Evolutionary conservation across 2,329 filamentous ascomycete genomes (phyloP), one percentile per base, ranked within the genome.

Genomic region (Fusarium robinianum): DNA sequence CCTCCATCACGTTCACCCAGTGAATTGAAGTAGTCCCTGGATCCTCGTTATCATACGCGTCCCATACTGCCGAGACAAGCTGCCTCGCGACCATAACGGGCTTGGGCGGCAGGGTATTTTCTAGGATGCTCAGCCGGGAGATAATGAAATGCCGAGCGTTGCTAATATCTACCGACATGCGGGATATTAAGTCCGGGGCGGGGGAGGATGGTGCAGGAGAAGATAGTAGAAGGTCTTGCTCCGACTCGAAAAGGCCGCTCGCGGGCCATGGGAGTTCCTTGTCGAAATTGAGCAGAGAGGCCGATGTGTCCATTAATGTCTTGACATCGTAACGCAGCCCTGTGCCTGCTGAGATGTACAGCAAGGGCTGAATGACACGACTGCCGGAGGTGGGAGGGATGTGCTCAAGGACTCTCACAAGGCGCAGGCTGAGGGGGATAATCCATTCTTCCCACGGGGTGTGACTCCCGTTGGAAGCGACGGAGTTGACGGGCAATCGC

Each of bases 341-440:
- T 0, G 63, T 67, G 24, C 64, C 63, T 2, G 66, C 66, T 2
- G 63, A 66, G 10, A 68, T 61, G 26, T 66, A 69, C 3, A 69
- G 55, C 0, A 68, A 39, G 2, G 66, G 66, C 6, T 68, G 66
- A 3, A 67, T 63, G 18, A 66, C 63, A 5, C 67, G 63, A 12
- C 63, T 68, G 0, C 65, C 64, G 0, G 66, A 68, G 10, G 60
- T 61, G 0, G 61, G 49, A 1, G 66, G 66, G 3, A 68, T 63
- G 14, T 63, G 55, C 10, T 65, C 58, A 2, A 68, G 46, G 2
- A 67, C 30, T 4, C 54, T 63, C 8, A 58, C 54, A 0, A 68
- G 50, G 0, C 61, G 55, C 0, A 67, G 54, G 4, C 60, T 59
- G 2, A 68, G 31, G 0, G 65, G 65, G 0, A 63, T 58, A 6